These are phyloP conservation scores for Solanum chmielewskii DNA, from an alignment of 257 asterid genomes.

Conservation along the genomic window DNA sequence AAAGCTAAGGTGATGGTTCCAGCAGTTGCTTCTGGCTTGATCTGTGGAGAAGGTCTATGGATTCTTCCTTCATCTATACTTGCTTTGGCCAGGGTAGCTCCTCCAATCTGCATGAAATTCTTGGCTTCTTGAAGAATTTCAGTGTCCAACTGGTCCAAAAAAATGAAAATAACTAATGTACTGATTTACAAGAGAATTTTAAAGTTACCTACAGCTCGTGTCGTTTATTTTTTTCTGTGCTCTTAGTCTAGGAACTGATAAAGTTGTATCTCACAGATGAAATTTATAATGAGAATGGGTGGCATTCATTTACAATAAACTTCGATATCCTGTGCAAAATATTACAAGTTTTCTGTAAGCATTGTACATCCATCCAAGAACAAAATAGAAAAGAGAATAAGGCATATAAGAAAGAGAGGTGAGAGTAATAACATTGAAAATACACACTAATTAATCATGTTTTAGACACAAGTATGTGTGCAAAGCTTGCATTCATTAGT, in stretches of 20 bases:
- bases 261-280: not conserved
- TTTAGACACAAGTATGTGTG: not conserved
- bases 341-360: not conserved
- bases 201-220: not conserved
- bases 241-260: not conserved
- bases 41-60: slow-evolving; percentile 91
- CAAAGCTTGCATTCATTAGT: not conserved
- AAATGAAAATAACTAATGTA: not conserved
- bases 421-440: not conserved
- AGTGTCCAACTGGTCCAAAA: not conserved
- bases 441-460: not conserved
- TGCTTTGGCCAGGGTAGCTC: slow-evolving; percentile 55
- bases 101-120: slow-evolving; percentile 84
- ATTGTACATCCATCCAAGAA: not conserved
- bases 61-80: slow-evolving; percentile 64
- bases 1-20: slow-evolving; percentile 64
- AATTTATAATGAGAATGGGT: not conserved
- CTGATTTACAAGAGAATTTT: not conserved
- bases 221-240: not conserved
- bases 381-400: not conserved
- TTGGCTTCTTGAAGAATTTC: slow-evolving; percentile 19
- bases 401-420: not conserved
- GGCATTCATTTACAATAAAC: not conserved
- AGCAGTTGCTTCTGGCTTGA: slow-evolving; percentile 76
- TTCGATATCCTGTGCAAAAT: not conserved